Evolutionary conservation across 306 rosid genomes (phyloP).

Genomic region (Lathyrus tuberosus): DNA sequence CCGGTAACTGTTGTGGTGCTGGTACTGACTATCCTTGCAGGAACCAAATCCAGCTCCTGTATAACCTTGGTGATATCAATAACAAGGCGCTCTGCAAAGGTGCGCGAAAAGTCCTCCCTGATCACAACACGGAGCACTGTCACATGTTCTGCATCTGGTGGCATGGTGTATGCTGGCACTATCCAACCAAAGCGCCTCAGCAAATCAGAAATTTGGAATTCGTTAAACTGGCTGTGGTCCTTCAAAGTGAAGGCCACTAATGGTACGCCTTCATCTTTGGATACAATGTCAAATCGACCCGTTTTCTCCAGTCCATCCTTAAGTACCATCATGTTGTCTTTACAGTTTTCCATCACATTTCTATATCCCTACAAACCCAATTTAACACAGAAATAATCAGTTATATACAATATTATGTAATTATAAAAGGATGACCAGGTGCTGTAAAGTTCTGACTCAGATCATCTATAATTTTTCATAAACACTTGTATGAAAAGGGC

Average conservation of each 20-base stretch:
- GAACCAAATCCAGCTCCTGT: slow-evolving; percentile 69
- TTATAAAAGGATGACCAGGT: not conserved
- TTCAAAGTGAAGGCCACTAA: slow-evolving; percentile 85
- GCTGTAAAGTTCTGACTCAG: not conserved
- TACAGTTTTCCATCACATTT: slow-evolving; percentile 82
- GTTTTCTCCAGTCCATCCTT: slow-evolving; percentile 72
- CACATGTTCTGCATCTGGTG: slow-evolving; percentile 77
- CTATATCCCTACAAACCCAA: slow-evolving; percentile 64
- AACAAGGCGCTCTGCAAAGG: slow-evolving; percentile 83
- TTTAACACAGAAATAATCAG: not conserved
- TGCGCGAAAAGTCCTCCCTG: slow-evolving; percentile 82
- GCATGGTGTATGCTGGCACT: slow-evolving; percentile 95
- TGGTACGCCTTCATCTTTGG: slow-evolving; percentile 84
- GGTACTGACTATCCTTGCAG: slow-evolving; percentile 47
- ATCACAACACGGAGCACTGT: slow-evolving; percentile 84
- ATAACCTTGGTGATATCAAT: slow-evolving; percentile 62
- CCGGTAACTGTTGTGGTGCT: slow-evolving; percentile 16
- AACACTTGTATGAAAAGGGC: not conserved
- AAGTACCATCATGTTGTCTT: slow-evolving; percentile 80
- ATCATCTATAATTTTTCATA: not conserved
- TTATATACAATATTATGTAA: not conserved
- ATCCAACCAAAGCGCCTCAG: slow-evolving; percentile 86
- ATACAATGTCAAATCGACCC: slow-evolving; percentile 63
- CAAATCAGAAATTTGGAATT: slow-evolving; percentile 76
- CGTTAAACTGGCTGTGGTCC: slow-evolving; percentile 54